Base-by-base conservation (phyloP, 2,329 filamentous ascomycete species). In the Aspergillus sp. region DNA sequence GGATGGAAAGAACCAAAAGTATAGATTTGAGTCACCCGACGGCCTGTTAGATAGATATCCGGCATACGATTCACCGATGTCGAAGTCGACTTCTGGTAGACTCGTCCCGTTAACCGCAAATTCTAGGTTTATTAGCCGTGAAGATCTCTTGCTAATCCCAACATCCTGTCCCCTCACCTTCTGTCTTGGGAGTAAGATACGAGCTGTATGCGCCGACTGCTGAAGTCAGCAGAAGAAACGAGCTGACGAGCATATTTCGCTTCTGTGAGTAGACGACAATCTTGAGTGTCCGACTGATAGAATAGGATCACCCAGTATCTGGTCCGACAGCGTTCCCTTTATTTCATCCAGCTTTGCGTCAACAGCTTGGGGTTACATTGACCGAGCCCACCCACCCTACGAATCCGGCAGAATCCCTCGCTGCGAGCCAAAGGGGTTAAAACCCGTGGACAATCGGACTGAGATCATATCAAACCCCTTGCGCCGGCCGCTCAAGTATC, bases 41-140 rank as follows among this genome's bases (percentile, higher is more conserved):
- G 74, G 62, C 0, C 79, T 80, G 62, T 86, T 85, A 12, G 84
- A 80, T 4, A 87, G 65, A 2, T 83, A 76, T 31, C 77, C 77
- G 2, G 77, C 73, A 56, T 78, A 80, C n/a, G 75, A 78, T 65
- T 79, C 77, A 45, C 82, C 82, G 57, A 90, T 79, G 63, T 91
- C 87, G 61, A 90, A 92, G 24, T 82, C 71, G 0, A 91, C 85
- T 11, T 90, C 86, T 0, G 89, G 89, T 50, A 91, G 85, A 0
- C 73, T 79, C 2, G 80, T 82, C 1, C 88, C 87, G 65, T 91
- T 82, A 51, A 91, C 87, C 2, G 79, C 80, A 67, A 88, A 90
- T 63, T 82, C 85, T 87, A 61, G 14, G 39, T 16, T 7, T n/a
- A 16, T 49, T n/a, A 46, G 52, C 22, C 14, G 1, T 12, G 6